Percentiles rank a stretch among this genome's conserved stretches.
phyloP scores from a whole-genome alignment of 1,284 basidiomycete genomes.

The Tremellales sp. region DNA sequence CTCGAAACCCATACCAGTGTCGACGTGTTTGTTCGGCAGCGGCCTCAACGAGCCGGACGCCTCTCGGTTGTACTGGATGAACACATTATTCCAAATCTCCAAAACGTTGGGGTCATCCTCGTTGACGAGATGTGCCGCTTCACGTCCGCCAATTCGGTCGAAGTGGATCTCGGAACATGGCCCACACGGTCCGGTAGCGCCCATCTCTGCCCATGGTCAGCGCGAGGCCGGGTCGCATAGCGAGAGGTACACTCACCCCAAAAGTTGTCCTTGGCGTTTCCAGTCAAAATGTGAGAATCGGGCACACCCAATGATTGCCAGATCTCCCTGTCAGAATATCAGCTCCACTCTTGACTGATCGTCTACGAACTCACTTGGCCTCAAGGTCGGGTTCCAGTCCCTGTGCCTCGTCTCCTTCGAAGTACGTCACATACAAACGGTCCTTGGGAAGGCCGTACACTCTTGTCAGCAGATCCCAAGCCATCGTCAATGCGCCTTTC shows the following conservation, averaged over 20 bases:
- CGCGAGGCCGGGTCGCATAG: neutral
- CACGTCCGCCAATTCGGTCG: slow-evolving; percentile 84
- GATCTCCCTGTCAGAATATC: slow-evolving; percentile 54
- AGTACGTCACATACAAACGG: slow-evolving; percentile 94
- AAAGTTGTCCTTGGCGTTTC: slow-evolving; percentile 96
- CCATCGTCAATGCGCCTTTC: slow-evolving; percentile 88
- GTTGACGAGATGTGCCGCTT: slow-evolving; percentile 89
- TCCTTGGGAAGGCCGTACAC: slow-evolving; percentile 85
- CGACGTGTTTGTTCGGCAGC: slow-evolving; percentile 90
- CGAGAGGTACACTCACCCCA: slow-evolving; percentile 86
- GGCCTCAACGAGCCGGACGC: slow-evolving; percentile 72
- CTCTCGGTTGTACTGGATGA: slow-evolving; percentile 98
- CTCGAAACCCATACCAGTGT: slow-evolving; percentile 99
- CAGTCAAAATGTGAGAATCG: slow-evolving; percentile 87
- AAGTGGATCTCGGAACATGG: slow-evolving; percentile 98
- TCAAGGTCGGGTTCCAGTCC: slow-evolving; percentile 87
- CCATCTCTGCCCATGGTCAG: slow-evolving; percentile 71
- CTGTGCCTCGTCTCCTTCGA: slow-evolving; percentile 83
- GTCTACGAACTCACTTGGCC: slow-evolving; percentile 53
- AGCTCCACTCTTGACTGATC: neutral
- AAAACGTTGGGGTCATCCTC: slow-evolving; percentile 92
- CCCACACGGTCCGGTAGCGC: slow-evolving; percentile 93
- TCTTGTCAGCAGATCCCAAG: slow-evolving; percentile 87
- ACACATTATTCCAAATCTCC: slow-evolving; percentile 99
- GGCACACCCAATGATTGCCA: slow-evolving; percentile 84